Evolutionary conservation across 352 stramenopile genomes (phyloP).

Genomic region (Hyaloperonospora arabidopsidis): DNA sequence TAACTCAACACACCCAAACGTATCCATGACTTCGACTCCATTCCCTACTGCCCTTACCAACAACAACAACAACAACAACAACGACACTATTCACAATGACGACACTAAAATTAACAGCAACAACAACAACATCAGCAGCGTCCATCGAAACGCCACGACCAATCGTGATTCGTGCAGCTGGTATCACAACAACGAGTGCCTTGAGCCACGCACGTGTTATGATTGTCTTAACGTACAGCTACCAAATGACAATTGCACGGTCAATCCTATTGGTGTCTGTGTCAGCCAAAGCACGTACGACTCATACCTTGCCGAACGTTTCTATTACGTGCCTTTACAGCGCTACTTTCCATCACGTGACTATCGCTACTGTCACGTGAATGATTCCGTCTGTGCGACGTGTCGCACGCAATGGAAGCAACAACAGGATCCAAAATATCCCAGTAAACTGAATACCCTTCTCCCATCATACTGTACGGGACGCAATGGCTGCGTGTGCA

Average conservation of each 20-base stretch:
- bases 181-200: slow-evolving; percentile 21
- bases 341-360: slow-evolving; percentile 36
- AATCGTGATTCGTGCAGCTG: no score
- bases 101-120: no score
- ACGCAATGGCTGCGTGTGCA: slow-evolving; percentile 30
- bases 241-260: slow-evolving; percentile 20
- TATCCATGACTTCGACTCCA: no score
- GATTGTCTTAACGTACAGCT: slow-evolving; percentile 32
- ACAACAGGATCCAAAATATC: background rate
- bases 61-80: no score
- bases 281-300: slow-evolving; percentile 33
- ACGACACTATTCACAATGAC: no score
- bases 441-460: background rate
- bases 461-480: slow-evolving; percentile 30
- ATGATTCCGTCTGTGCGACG: slow-evolving; percentile 29
- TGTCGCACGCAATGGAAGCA: slow-evolving; percentile 27
- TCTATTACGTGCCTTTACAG: slow-evolving; percentile 41
- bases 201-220: slow-evolving; percentile 18
- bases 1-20: no score
- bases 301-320: slow-evolving; percentile 27
- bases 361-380: slow-evolving; percentile 34
- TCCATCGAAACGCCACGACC: no score
- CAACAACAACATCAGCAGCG: no score
- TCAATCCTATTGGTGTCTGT: slow-evolving; percentile 30
- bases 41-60: no score